Evolutionary conservation across 2,329 filamentous ascomycete genomes (phyloP).

Genomic region (Cercospora sp.): DNA sequence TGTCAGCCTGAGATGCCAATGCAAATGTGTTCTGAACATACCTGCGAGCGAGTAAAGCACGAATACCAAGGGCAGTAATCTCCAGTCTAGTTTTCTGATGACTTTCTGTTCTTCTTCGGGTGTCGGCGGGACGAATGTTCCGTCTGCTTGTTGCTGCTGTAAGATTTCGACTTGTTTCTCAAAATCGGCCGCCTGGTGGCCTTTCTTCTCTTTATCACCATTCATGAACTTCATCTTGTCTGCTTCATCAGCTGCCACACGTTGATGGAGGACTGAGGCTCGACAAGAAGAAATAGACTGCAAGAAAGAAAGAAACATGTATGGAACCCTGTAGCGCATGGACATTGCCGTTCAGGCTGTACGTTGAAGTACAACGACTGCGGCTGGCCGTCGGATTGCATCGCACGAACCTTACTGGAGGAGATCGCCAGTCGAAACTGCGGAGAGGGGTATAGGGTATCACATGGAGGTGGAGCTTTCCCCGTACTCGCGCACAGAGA

Average conservation of each 20-base stretch:
- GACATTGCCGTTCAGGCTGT: neutral
- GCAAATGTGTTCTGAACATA: neutral
- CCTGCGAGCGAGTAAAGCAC: slow-evolving; percentile 35
- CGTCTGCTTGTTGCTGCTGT: slow-evolving; percentile 18
- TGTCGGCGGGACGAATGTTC: slow-evolving; percentile 28
- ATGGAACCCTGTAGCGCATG: neutral
- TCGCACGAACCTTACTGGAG: neutral
- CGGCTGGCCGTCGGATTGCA: neutral
- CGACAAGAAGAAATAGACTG: neutral
- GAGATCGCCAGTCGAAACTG: neutral
- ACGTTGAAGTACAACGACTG: neutral
- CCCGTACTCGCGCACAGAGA: neutral
- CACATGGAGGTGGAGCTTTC: neutral
- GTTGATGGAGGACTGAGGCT: neutral
- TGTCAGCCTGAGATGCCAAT: neutral
- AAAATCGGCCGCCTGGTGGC: slow-evolving; percentile 20
- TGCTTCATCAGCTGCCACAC: neutral
- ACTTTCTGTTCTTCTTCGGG: slow-evolving; percentile 33
- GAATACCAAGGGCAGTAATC: slow-evolving; percentile 37
- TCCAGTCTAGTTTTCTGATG: slow-evolving; percentile 38
- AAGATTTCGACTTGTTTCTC: slow-evolving; percentile 18
- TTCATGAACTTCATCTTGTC: slow-evolving; percentile 5
- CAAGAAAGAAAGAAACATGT: neutral
- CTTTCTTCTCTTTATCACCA: slow-evolving; percentile 17
- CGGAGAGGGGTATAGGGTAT: slow-evolving; percentile 1